Conservation (phyloP, 345 rosid genomes). For the Lumnitzera racemosa region DNA sequence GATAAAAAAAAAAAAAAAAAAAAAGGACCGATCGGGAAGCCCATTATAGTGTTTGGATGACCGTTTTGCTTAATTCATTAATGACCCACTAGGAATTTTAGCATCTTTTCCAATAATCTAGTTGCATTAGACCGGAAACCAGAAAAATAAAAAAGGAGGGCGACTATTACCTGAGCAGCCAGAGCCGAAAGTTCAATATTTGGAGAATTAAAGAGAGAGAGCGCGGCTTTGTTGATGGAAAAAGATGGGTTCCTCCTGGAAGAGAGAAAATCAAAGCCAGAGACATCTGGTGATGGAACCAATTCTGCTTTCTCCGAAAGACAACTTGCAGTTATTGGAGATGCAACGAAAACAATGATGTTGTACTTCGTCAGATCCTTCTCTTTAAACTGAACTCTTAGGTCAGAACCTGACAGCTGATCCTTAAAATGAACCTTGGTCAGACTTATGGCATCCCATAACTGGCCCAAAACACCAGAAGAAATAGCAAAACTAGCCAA, state of each 20-base stretch:
- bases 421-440: slow-evolving; percentile 12
- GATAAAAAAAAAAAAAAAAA: too few relatives aligned
- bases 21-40: too few relatives aligned
- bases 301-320: slow-evolving; percentile 12
- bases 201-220: slow-evolving; percentile 25
- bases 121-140: too few relatives aligned
- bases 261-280: slow-evolving; percentile 28
- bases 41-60: too few relatives aligned
- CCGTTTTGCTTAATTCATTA: too few relatives aligned
- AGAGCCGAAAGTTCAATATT: slow-evolving; percentile 22
- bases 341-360: slow-evolving; percentile 33
- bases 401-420: slow-evolving; percentile 1
- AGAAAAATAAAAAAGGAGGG: too few relatives aligned
- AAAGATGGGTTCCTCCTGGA: slow-evolving; percentile 22
- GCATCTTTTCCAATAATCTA: too few relatives aligned
- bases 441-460: slow-evolving; percentile 30
- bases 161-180: slow-evolving; percentile 27
- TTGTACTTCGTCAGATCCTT: slow-evolving; percentile 6
- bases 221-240: slow-evolving; percentile 31
- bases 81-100: too few relatives aligned
- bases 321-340: slow-evolving; percentile 8
- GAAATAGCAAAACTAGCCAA: slow-evolving; percentile 39
- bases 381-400: slow-evolving; percentile 9
- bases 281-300: slow-evolving; percentile 22
- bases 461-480: slow-evolving; percentile 33